A percentile compares a stretch with the other conserved stretches of the same genome.
phyloP scores from a whole-genome alignment of 371 early-diverging fungal genomes.

The Rhizomucor miehei region DNA sequence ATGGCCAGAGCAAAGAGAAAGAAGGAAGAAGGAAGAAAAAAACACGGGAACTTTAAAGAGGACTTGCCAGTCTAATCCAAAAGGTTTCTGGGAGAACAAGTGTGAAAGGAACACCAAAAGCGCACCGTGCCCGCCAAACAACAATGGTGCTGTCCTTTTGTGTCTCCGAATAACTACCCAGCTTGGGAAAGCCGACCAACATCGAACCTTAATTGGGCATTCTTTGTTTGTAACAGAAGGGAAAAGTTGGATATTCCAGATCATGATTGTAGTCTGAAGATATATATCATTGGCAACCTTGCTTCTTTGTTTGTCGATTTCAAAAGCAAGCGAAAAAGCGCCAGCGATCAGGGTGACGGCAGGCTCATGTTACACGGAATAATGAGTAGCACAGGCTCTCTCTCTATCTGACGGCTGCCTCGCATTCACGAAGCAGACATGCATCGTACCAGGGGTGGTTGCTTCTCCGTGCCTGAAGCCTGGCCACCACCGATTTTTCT shows the following conservation, averaged over 20 bases:
- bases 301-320: too few species aligned
- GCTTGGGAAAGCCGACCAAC: too few species aligned
- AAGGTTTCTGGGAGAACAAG: neutral
- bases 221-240: too few species aligned
- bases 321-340: too few species aligned
- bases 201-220: too few species aligned
- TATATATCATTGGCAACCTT: too few species aligned
- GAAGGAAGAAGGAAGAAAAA: constrained; percentile 2
- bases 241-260: too few species aligned
- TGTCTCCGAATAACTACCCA: too few species aligned
- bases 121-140: constrained; percentile 9
- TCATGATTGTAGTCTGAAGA: too few species aligned
- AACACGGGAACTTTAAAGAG: neutral
- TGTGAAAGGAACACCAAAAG: constrained; percentile 10
- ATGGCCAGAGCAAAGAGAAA: constrained; percentile 6
- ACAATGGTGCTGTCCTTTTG: constrained; percentile 4
- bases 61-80: neutral
- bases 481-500: neutral
- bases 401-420: neutral
- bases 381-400: neutral
- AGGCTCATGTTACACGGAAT: too few species aligned
- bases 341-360: too few species aligned
- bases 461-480: too few species aligned
- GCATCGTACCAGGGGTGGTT: neutral
- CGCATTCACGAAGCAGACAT: neutral